Percentiles rank a stretch among this genome's conserved stretches.
Conservation (phyloP, 805 yeast species). For the Zygosaccharomyces rouxii region DNA sequence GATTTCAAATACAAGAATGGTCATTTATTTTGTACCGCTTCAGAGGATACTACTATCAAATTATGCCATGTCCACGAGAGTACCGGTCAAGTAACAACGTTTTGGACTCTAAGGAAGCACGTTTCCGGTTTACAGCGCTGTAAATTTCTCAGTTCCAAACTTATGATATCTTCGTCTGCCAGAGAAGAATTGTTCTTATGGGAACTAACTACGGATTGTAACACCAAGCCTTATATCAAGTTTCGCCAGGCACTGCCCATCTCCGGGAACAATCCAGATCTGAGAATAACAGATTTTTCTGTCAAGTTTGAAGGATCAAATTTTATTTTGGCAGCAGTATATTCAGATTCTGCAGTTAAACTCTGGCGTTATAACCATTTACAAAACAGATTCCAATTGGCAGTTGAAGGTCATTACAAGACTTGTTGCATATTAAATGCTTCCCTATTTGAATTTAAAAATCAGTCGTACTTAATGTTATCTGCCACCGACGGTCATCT, state of each 20-base stretch:
- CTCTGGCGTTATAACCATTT: conserved; percentile 51
- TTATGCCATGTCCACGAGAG: conserved; percentile 40
- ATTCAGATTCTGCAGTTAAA: conserved; percentile 77
- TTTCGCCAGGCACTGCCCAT: conserved; percentile 54
- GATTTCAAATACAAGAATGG: conserved; percentile 31
- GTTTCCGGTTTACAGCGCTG: conserved; percentile 83
- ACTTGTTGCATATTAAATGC: conserved; percentile 75
- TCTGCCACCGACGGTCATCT: conserved; percentile 85
- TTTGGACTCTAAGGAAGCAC: conserved; percentile 71
- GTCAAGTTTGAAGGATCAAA: conserved; percentile 38
- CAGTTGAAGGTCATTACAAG: conserved; percentile 52
- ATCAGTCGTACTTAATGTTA: conserved; percentile 40
- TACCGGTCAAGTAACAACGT: conserved; percentile 43
- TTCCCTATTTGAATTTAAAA: conserved; percentile 38
- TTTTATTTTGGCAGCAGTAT: conserved; percentile 55
- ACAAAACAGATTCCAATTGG: conserved; percentile 38
- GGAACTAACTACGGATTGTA: conserved; percentile 46
- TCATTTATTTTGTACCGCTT: conserved; percentile 61
- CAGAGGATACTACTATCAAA: conserved; percentile 82
- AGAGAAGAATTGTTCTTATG: conserved; percentile 86
- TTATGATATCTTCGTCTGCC: conserved; percentile 62
- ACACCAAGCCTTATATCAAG: conserved; percentile 42
- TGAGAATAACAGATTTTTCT: conserved; percentile 85
- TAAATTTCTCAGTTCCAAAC: conserved; percentile 50
- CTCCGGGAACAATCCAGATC: conserved; percentile 61